Evolutionary conservation across 1,139 yeast species (phyloP).

Genomic region (Meyerozyma athensensis): DNA sequence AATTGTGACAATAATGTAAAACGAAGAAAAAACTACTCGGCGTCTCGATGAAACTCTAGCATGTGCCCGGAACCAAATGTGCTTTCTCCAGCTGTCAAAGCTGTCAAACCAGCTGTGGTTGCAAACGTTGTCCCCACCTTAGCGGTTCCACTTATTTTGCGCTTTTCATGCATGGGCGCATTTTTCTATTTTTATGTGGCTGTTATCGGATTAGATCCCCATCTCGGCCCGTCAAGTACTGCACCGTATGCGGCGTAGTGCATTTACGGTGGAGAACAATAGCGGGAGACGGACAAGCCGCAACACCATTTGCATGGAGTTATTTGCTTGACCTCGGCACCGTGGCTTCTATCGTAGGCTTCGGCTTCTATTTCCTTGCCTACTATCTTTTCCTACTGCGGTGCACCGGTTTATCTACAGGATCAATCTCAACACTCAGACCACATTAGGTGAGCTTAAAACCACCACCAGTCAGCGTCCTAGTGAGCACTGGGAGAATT

Average conservation of each 20-base stretch:
- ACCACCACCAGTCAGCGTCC: too few species aligned
- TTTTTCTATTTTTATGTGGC: neutral
- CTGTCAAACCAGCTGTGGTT: neutral
- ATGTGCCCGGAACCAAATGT: too few species aligned
- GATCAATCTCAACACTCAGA: too few species aligned
- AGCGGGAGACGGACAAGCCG: neutral
- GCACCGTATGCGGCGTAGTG: neutral
- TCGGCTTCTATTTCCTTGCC: too few species aligned
- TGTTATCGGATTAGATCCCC: neutral
- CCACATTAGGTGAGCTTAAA: too few species aligned
- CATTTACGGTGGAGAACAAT: neutral
- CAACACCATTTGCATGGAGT: neutral
- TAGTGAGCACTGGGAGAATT: too few species aligned
- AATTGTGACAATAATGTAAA: too few species aligned
- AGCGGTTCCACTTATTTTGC: neutral
- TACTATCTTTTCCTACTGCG: too few species aligned
- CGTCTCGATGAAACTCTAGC: too few species aligned
- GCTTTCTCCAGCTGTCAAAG: neutral
- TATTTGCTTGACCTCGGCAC: neutral
- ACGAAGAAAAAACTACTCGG: too few species aligned
- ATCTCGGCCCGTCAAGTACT: neutral
- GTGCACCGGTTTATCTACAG: too few species aligned
- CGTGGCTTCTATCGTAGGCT: too few species aligned
- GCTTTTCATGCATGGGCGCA: slow-evolving; percentile 2
- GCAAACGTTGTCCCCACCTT: neutral